Base-by-base conservation (phyloP, 1,284 basidiomycete genomes). In the Moniliophthora roreri region DNA sequence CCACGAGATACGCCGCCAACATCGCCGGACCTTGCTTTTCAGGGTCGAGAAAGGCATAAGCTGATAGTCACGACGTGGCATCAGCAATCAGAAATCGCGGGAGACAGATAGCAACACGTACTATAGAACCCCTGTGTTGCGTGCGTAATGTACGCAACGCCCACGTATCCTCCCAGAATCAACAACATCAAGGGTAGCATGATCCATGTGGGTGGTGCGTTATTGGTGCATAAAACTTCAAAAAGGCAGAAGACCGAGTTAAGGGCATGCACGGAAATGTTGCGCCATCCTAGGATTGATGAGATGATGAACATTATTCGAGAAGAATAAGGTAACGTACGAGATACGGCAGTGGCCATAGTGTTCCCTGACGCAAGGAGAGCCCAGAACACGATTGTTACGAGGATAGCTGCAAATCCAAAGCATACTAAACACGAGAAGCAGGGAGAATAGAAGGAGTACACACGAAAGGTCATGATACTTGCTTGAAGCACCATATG, bases 381-480 rank as follows among this genome's bases (percentile, higher is more conserved):
- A 0, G 73, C 61, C 88, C 89, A 91, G 63, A 73, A 91, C 0
- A 89, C 82, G 32, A 78, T 68, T 0, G 85, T 87, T 1, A 89
- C 85, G 20, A 91, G 63, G 52, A 91, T 69, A 3, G 89, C 87
- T 85, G 58, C 24, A 35, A n/a, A 8, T 11, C n/a, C 18, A 6
- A 56, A 50, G 11, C 16, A 38, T 35, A 34, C 16, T 57, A 50
- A 20, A 53, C 46, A 34, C 53, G 51, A 15, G 6, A 53, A 35
- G 37, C 44, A 44, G 24, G 45, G 51, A 54, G 24, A 32, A 34
- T 9, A 42, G 45, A 9, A 23, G 9, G 9, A 11, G 23, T 7
- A 77, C 85, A 63, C 62, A 87, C 85, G 85, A 60, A 77, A 84
- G 8, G 81, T 79, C n/a, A 70, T 64, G 41, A 85, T 67, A 1